A percentile compares a stretch with the other conserved stretches of the same genome.
phyloP scores from a whole-genome alignment of 2,329 filamentous ascomycete genomes.

The Akanthomyces lecanii region DNA sequence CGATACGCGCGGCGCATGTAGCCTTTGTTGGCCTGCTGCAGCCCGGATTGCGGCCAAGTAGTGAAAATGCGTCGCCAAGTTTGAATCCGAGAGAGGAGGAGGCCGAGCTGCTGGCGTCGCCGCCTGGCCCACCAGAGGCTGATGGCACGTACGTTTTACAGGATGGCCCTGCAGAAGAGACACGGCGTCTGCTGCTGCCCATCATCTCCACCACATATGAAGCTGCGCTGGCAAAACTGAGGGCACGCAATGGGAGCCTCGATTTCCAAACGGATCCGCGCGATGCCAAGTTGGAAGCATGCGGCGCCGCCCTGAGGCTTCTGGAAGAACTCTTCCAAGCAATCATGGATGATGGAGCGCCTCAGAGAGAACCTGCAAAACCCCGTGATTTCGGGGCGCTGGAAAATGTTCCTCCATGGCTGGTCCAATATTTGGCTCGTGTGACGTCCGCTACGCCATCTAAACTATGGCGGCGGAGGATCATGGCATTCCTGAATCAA shows the following conservation, averaged over 20 bases:
- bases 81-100: not conserved
- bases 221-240: constrained; percentile 10
- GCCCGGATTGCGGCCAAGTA: not conserved
- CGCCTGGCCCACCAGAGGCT: not conserved
- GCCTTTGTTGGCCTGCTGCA: constrained; percentile 31
- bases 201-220: constrained; percentile 14
- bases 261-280: constrained; percentile 8
- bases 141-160: not conserved
- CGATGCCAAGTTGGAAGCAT: constrained; percentile 1
- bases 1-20: constrained; percentile 33
- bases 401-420: constrained; percentile 31
- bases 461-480: constrained; percentile 31
- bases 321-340: not conserved
- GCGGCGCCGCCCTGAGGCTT: not conserved
- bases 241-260: constrained; percentile 8
- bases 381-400: constrained; percentile 18
- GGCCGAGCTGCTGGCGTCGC: not conserved
- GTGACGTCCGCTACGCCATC: constrained; percentile 28
- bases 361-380: not conserved
- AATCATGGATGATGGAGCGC: not conserved
- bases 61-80: not conserved
- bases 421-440: constrained; percentile 32
- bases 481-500: constrained; percentile 40
- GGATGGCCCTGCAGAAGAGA: constrained; percentile 15
- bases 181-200: constrained; percentile 14